Conservation (phyloP, 352 stramenopile species). For the Pythium grandisporangium region DNA sequence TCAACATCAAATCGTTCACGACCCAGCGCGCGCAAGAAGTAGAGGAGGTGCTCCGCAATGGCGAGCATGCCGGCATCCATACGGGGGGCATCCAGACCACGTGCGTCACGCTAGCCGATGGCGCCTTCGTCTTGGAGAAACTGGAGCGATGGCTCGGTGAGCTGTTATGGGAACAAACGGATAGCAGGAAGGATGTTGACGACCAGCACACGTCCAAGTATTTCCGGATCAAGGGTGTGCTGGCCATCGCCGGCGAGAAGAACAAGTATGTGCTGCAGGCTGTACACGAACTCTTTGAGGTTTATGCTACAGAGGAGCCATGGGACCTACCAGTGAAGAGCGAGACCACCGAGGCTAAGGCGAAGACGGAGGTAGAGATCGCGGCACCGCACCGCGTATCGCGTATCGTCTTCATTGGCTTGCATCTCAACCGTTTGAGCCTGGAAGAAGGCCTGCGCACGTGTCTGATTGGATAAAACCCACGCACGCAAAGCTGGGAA, state of each 20-base stretch:
- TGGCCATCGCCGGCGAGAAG: constrained; percentile 31
- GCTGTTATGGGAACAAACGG: constrained; percentile 54
- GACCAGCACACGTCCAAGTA: constrained; percentile 28
- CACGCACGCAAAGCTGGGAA: too few relatives aligned
- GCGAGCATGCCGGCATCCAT: constrained; percentile 15
- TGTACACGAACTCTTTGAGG: constrained; percentile 77
- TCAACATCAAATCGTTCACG: constrained; percentile 79
- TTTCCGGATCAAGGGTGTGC: constrained; percentile 70
- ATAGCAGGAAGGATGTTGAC: constrained; percentile 8
- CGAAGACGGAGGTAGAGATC: too few relatives aligned
- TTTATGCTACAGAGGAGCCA: constrained; percentile 51
- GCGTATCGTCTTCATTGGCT: constrained; percentile 65
- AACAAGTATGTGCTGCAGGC: constrained; percentile 76
- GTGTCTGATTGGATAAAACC: constrained; percentile 15
- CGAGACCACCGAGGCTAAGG: too few relatives aligned
- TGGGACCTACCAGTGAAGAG: constrained; percentile 20
- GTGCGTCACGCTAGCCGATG: constrained; percentile 37
- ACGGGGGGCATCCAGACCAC: constrained; percentile 66
- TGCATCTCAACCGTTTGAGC: constrained; percentile 30
- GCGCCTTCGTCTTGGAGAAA: constrained; percentile 30
- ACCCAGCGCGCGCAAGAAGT: constrained; percentile 48
- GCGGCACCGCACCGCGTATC: too few relatives aligned
- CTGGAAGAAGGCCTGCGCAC: constrained; percentile 23
- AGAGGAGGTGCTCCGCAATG: constrained; percentile 21
- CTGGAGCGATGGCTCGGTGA: constrained; percentile 65